phyloP scores from a whole-genome alignment of 305 asterid genomes.

The Solanum aculeatissimum region DNA sequence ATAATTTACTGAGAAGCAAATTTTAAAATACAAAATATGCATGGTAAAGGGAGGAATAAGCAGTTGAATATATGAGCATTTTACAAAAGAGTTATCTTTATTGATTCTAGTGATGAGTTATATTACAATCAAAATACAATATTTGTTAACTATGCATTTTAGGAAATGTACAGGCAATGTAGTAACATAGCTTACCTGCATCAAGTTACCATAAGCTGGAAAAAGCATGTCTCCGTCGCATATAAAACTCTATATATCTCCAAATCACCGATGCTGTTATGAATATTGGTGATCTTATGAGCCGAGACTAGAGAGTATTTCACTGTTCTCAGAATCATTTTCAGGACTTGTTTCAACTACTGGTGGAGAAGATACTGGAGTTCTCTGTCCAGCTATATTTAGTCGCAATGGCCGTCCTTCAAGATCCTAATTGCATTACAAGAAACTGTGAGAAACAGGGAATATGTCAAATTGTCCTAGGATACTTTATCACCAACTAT shows the following conservation, averaged over 20 bases:
- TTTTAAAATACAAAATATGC: neutral
- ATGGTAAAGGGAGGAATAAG: neutral
- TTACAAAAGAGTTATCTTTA: neutral
- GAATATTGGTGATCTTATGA: neutral
- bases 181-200: neutral
- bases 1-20: neutral
- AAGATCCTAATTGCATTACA: constrained; percentile 37
- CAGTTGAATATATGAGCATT: neutral
- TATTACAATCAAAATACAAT: neutral
- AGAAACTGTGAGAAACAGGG: constrained; percentile 1
- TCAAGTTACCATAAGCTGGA: neutral
- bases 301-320: constrained; percentile 22
- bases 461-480: neutral
- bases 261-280: neutral
- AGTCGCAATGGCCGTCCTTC: constrained; percentile 78
- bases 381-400: constrained; percentile 41
- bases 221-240: neutral
- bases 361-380: constrained; percentile 21
- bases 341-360: constrained; percentile 12
- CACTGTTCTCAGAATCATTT: constrained; percentile 18
- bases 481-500: neutral
- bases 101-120: neutral
- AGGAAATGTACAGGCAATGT: neutral
- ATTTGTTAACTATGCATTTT: neutral
- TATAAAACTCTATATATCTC: neutral